A percentile compares a stretch with the other conserved stretches of the same genome.
Evolutionary conservation across 345 rosid species (phyloP).

Genomic region (Brassica napus): Da-Ae NC_063436.1:5211501-5212000

Average conservation of each 20-base stretch:
- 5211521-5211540: conserved; percentile 14
- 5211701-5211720: conserved; percentile 61
- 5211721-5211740: conserved; percentile 72
- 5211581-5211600: background rate
- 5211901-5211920: conserved; percentile 15
- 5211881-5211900: background rate
- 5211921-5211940: conserved; percentile 33
- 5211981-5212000: conserved; percentile 30
- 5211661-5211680: conserved; percentile 5
- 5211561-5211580: background rate
- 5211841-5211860: conserved; percentile 41
- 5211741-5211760: conserved; percentile 59
- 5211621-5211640: conserved; percentile 13
- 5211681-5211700: conserved; percentile 44
- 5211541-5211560: conserved; percentile 33
- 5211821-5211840: conserved; percentile 32
- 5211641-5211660: background rate
- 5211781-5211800: conserved; percentile 43
- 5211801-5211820: conserved; percentile 42
- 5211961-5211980: conserved; percentile 16
- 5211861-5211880: background rate
- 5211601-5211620: conserved; percentile 1
- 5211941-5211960: conserved; percentile 38
- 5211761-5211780: conserved; percentile 57
- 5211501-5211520: conserved; percentile 28